Base-by-base conservation (phyloP, 495 filamentous ascomycete genomes). In the Daldinia vernicosa region DNA sequence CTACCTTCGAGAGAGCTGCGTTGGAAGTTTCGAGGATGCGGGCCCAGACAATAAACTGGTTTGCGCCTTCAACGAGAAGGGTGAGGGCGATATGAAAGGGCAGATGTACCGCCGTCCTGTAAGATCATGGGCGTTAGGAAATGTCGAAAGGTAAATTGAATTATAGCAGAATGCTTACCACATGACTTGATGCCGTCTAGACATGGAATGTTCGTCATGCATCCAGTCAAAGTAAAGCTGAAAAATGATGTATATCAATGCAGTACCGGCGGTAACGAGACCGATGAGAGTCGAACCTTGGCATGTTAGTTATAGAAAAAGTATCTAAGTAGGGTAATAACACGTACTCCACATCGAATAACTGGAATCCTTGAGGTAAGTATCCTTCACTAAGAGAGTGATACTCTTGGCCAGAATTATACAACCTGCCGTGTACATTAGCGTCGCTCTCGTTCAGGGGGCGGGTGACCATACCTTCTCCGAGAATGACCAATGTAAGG, bases 181-280 rank as follows among this genome's bases (percentile, higher is more conserved):
- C 37, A 53, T 52, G 19, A 74, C 67, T 22, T 74, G 71, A 60
- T 74, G 63, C 5, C 67, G 82, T 63, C 89, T 79, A 33, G 83
- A 87, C 32, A 87, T 86, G 19, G 84, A 84, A 57, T 85, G 80
- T 24, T 83, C 71, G 5, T 80, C 73, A 11, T 80, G 83, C 61
- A 84, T 77, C 63, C 82, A 83, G 75, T 93, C 90, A 64, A 90
- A 92, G 78, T 93, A 92, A 59, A 89, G 83, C 80, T 91, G 89
- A 82, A 87, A 92, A 32, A 90, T 75, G 63, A 92, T 82, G 77
- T 91, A 92, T n/a, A 81, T 76, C 47, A 76, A 80, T 26, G 64
- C 87, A 84, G 57, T 85, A 82, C 69, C 86, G 75, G 60, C 81
- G 68, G 60, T 80, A 63, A 81, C 70, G 17, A 80, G 65, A 40